Evolutionary conservation across 2,329 filamentous ascomycete genomes (phyloP).

Genomic region (Proliferodiscus dingleyae): DNA sequence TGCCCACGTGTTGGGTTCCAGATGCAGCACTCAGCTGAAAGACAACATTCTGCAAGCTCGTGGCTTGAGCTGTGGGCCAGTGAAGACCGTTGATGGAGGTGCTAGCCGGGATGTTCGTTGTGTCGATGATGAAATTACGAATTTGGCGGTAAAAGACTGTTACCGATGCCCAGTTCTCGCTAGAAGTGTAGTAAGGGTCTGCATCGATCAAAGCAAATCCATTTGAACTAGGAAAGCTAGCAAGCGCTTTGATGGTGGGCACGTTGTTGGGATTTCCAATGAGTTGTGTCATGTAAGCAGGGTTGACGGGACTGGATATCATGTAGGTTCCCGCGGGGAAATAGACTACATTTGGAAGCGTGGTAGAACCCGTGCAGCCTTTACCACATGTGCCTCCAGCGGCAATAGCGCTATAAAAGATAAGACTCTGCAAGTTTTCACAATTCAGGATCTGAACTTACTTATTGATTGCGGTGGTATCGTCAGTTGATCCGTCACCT

Average conservation of each 20-base stretch:
- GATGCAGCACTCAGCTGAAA: constrained; percentile 49
- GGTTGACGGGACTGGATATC: constrained; percentile 21
- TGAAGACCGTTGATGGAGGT: constrained; percentile 39
- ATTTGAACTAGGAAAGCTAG: constrained; percentile 49
- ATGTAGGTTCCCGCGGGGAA: constrained; percentile 28
- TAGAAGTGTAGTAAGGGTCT: constrained; percentile 68
- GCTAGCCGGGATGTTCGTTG: constrained; percentile 29
- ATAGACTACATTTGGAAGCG: constrained; percentile 36
- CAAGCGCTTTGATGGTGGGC: constrained; percentile 68
- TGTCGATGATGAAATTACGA: constrained; percentile 61
- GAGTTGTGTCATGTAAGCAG: constrained; percentile 25
- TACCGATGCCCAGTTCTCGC: constrained; percentile 71
- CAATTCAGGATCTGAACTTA: constrained; percentile 21
- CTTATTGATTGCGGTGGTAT: constrained; percentile 77
- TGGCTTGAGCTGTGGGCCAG: constrained; percentile 52
- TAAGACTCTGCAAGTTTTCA: constrained; percentile 5
- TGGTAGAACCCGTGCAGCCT: constrained; percentile 39
- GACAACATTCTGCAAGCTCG: constrained; percentile 56
- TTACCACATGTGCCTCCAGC: constrained; percentile 6
- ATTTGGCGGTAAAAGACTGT: constrained; percentile 63
- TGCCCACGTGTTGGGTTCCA: constrained; percentile 49
- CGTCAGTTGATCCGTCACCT: constrained; percentile 62
- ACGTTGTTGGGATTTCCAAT: constrained; percentile 34
- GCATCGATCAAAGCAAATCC: constrained; percentile 86
- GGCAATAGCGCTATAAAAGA: background rate